Conservation (phyloP, 371 early-diverging fungal species). For the Phascolomyces articulosus region DNA sequence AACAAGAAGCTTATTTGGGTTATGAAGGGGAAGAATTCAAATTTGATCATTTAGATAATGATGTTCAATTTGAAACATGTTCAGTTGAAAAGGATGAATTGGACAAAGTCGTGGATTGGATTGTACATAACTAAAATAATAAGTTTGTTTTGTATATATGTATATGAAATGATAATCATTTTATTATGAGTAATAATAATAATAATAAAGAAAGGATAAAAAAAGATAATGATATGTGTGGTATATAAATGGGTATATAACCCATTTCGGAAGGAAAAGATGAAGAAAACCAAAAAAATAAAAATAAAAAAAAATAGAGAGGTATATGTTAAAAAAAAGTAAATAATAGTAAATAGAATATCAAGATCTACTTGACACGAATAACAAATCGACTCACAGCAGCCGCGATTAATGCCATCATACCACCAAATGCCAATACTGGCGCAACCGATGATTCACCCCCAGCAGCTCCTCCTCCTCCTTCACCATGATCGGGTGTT, state of each 20-base stretch:
- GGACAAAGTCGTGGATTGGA: slow-evolving; percentile 50
- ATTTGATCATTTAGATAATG: slow-evolving; percentile 78
- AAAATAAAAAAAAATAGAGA: neutral
- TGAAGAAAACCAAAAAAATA: too few species aligned
- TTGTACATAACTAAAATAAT: neutral
- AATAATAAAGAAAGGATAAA: too few species aligned
- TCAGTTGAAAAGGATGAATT: slow-evolving; percentile 57
- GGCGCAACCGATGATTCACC: slow-evolving; percentile 53
- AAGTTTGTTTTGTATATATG: neutral
- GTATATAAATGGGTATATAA: too few species aligned
- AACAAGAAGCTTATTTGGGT: slow-evolving; percentile 70
- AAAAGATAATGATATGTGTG: too few species aligned
- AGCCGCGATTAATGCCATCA: slow-evolving; percentile 67
- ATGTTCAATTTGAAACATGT: slow-evolving; percentile 63
- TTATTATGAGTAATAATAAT: too few species aligned
- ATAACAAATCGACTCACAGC: slow-evolving; percentile 50
- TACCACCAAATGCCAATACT: slow-evolving; percentile 64
- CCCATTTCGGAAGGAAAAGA: too few species aligned
- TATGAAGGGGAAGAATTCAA: slow-evolving; percentile 80
- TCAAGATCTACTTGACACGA: slow-evolving; percentile 31
- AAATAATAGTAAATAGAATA: too few species aligned
- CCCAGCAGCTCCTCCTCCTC: too few species aligned
- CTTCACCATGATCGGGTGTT: slow-evolving; percentile 11
- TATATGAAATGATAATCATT: neutral
- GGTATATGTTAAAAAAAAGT: too few species aligned